Evolutionary conservation across 2,329 filamentous ascomycete genomes (phyloP).

Genomic region (Penicillium sp.): DNA sequence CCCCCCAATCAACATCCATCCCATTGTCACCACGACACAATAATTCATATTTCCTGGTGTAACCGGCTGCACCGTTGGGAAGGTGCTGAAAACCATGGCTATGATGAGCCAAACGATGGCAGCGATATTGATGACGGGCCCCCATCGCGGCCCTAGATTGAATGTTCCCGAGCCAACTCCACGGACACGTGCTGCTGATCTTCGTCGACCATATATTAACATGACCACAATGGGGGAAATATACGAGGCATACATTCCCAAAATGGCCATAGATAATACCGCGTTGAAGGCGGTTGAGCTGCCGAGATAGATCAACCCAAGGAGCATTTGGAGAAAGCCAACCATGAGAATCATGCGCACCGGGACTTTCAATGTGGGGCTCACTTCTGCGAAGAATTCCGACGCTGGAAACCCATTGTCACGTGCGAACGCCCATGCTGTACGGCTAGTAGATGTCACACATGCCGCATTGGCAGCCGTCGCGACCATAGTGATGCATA

Average conservation of each 20-base stretch:
- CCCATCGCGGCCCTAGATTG: constrained; percentile 12
- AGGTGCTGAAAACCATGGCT: constrained; percentile 20
- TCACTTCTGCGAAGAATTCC: constrained; percentile 39
- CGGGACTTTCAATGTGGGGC: constrained; percentile 43
- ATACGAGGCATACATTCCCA: constrained; percentile 48
- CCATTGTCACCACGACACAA: constrained; percentile 18
- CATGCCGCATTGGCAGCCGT: constrained; percentile 18
- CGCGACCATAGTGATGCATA: constrained; percentile 13
- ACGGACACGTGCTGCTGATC: background rate
- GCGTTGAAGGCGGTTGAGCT: constrained; percentile 43
- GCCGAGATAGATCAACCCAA: constrained; percentile 49
- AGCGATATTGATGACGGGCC: constrained; percentile 10
- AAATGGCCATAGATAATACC: constrained; percentile 46
- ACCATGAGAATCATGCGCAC: constrained; percentile 44
- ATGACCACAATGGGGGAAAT: constrained; percentile 44
- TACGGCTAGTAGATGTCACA: constrained; percentile 18
- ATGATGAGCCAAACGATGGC: constrained; percentile 15
- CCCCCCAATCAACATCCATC: constrained; percentile 15
- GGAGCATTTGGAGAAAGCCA: constrained; percentile 43
- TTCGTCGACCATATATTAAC: constrained; percentile 15
- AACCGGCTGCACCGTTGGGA: constrained; percentile 18
- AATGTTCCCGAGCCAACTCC: constrained; percentile 8
- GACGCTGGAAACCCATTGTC: constrained; percentile 50
- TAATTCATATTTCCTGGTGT: constrained; percentile 20
- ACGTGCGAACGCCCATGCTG: constrained; percentile 51